These are phyloP conservation scores for Rhodotorula glutinis DNA, from an alignment of 1,284 basidiomycete genomes.

Conservation along the genomic window DNA sequence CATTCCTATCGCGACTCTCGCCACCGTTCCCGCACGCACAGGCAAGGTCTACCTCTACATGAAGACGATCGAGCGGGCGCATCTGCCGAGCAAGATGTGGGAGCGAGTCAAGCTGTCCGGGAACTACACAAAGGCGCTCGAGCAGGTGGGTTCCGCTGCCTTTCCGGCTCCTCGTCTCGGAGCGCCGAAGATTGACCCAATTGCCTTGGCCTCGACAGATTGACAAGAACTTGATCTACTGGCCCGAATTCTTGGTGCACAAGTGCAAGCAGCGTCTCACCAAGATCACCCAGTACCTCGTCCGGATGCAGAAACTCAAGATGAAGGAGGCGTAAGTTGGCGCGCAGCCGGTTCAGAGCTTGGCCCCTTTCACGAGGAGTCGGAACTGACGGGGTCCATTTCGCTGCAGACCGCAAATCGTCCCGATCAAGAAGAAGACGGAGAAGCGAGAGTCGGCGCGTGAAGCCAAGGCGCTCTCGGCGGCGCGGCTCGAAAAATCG, in stretches of 20 bases:
- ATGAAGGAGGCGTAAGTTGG: constrained; percentile 72
- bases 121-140: constrained; percentile 90
- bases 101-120: constrained; percentile 89
- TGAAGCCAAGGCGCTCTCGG: constrained; percentile 92
- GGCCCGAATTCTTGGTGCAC: constrained; percentile 96
- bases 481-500: constrained; percentile 86
- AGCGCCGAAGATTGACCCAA: too few relatives aligned
- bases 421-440: constrained; percentile 95
- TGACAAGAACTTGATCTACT: constrained; percentile 90
- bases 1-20: background rate
- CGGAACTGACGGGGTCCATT: background rate
- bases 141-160: constrained; percentile 62
- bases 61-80: constrained; percentile 96
- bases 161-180: too few relatives aligned
- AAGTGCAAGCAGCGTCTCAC: constrained; percentile 99
- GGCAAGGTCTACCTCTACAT: constrained; percentile 92
- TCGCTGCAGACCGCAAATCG: constrained; percentile 73
- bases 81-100: constrained; percentile 95
- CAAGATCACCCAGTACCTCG: constrained; percentile 98
- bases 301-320: constrained; percentile 91
- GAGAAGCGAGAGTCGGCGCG: constrained; percentile 90
- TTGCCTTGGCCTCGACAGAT: too few relatives aligned
- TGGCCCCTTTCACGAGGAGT: background rate
- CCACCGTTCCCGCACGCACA: constrained; percentile 50
- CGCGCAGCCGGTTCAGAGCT: constrained; percentile 47